Conservation (phyloP, 164 flowering plant genomes). For the Berberis vulgaris region DNA sequence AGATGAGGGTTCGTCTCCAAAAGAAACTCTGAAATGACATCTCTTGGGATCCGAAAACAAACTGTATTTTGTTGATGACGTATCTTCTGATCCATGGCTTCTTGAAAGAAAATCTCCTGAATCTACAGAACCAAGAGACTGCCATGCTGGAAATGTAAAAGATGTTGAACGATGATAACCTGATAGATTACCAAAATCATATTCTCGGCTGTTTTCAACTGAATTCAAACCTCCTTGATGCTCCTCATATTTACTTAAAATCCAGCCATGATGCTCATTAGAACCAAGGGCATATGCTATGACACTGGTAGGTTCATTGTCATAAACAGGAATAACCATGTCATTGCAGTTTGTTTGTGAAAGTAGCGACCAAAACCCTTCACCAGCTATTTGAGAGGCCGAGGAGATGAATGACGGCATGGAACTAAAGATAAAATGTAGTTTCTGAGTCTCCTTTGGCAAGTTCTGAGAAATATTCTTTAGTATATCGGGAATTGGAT, state of each 20-base stretch:
- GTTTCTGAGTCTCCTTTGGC: conserved; percentile 42
- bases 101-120: conserved; percentile 44
- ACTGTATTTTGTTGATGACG: conserved; percentile 29
- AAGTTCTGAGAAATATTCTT: conserved; percentile 43
- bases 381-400: conserved; percentile 39
- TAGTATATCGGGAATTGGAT: conserved; percentile 43
- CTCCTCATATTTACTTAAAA: conserved; percentile 36
- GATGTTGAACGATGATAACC: conserved; percentile 11
- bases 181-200: conserved; percentile 10
- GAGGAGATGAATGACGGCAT: conserved; percentile 52
- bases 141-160: conserved; percentile 44
- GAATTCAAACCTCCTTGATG: conserved; percentile 26
- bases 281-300: conserved; percentile 85
- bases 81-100: conserved; percentile 62
- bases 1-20: conserved; percentile 46
- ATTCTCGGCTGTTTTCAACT: conserved; percentile 22
- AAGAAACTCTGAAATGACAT: conserved; percentile 59
- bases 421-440: conserved; percentile 26
- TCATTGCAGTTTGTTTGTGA: conserved; percentile 41
- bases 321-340: conserved; percentile 80
- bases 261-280: conserved; percentile 60
- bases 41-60: conserved; percentile 41
- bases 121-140: conserved; percentile 55
- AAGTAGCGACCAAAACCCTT: conserved; percentile 63
- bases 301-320: conserved; percentile 82